Evolutionary conservation across 2,329 filamentous ascomycete genomes (phyloP), one percentile per base, ranked within the genome.

Genomic region (Sclerotiophoma versabilis): DNA sequence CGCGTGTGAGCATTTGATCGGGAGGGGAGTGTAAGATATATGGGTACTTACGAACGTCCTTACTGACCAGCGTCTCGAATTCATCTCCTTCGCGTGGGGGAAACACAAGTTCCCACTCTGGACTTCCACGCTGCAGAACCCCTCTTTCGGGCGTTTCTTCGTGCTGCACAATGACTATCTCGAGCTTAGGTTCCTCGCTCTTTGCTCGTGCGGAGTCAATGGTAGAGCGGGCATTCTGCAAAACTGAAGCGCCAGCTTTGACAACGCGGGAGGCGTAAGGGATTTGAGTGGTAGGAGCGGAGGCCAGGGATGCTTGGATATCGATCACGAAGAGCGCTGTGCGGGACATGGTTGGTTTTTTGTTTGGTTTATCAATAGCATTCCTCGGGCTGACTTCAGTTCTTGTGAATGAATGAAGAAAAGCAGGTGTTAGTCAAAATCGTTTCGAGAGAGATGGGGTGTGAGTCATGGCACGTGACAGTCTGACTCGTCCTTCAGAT

Each of bases 301-400:
- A 14, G 9, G 51, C 47, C 3, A 59, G 42, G 11, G 17, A 15
- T 25, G 42, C 36, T 59, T 59, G 52, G 38, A 56, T 55, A 26
- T 59, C 52, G 44, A 59, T 47, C 5, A 52, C 44, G 37, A 59
- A 49, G 34, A 59, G 56, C 26, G 52, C 52, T 7, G 56, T 59
- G 30, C 34, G 39, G 14, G 56, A 22, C 56, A 59, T 59, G 25
- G 6, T 53, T 20, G 7, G 23, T n/a, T n/a, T n/a, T n/a, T n/a
- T n/a, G n/a, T n/a, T n/a, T n/a, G n/a, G n/a, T n/a, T n/a, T n/a
- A n/a, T n/a, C n/a, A n/a, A n/a, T n/a, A n/a, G n/a, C n/a, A n/a
- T n/a, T n/a, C n/a, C n/a, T n/a, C n/a, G n/a, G n/a, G n/a, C n/a
- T n/a, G n/a, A n/a, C n/a, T n/a, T n/a, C n/a, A 12, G 22, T 17